A percentile compares a stretch with the other conserved stretches of the same genome.
phyloP scores from a whole-genome alignment of 1,139 yeast genomes.

The Debaryomyces sp. region DNA sequence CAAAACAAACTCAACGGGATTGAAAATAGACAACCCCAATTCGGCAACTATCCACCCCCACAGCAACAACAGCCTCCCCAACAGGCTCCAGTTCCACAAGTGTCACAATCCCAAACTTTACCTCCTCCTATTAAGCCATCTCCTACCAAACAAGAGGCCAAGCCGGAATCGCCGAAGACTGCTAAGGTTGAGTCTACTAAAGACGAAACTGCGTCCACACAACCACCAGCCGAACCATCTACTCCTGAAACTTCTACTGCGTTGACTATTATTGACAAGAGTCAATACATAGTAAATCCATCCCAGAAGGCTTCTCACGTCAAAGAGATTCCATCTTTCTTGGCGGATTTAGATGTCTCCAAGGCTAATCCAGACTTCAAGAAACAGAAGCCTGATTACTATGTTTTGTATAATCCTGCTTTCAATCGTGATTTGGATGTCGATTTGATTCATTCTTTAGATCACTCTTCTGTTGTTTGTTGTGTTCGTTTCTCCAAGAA shows the following conservation, averaged over 20 bases:
- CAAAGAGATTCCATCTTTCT: constrained; percentile 79
- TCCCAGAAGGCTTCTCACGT: constrained; percentile 56
- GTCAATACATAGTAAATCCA: constrained; percentile 48
- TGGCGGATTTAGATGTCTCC: constrained; percentile 79
- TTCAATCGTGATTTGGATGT: constrained; percentile 72
- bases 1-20: constrained; percentile 20
- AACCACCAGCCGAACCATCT: constrained; percentile 14
- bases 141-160: constrained; percentile 17
- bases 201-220: constrained; percentile 12
- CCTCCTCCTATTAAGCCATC: constrained; percentile 20
- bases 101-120: constrained; percentile 19
- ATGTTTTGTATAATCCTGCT: constrained; percentile 89
- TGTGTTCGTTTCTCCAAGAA: constrained; percentile 93
- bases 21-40: constrained; percentile 14
- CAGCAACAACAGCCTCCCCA: constrained; percentile 21
- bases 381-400: constrained; percentile 85
- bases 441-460: constrained; percentile 85
- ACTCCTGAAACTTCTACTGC: constrained; percentile 35
- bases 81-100: constrained; percentile 10
- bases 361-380: constrained; percentile 78
- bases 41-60: constrained; percentile 19
- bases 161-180: constrained; percentile 14
- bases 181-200: constrained; percentile 16
- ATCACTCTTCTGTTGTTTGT: constrained; percentile 93
- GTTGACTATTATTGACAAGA: constrained; percentile 42